These are phyloP conservation scores for Podospora pseudocomata DNA, from an alignment of 495 filamentous ascomycete genomes.

Conservation along the genomic window DNA sequence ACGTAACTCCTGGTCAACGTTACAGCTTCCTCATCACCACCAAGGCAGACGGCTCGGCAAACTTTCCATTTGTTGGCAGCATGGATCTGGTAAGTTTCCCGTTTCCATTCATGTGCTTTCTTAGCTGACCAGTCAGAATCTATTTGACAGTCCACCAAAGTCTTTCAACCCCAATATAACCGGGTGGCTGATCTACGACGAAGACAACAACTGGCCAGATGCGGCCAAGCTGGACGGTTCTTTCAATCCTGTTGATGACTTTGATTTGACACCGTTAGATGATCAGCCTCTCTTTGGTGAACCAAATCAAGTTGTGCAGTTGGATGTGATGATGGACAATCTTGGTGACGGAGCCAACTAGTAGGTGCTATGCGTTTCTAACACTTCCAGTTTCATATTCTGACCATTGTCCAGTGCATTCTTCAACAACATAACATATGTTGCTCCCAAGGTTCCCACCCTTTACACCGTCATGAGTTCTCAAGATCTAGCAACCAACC, in stretches of 20 bases:
- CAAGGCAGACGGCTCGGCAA: slow-evolving; percentile 58
- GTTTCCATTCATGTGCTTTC: neutral
- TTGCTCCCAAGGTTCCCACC: slow-evolving; percentile 69
- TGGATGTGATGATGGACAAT: slow-evolving; percentile 68
- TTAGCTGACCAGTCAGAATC: slow-evolving; percentile 18
- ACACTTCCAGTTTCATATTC: neutral
- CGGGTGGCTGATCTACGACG: slow-evolving; percentile 74
- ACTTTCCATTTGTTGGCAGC: slow-evolving; percentile 63
- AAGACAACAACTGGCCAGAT: slow-evolving; percentile 52
- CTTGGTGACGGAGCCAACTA: slow-evolving; percentile 70
- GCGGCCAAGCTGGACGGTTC: slow-evolving; percentile 37
- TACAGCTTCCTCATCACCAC: slow-evolving; percentile 66
- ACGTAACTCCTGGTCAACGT: slow-evolving; percentile 66
- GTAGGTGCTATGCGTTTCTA: neutral
- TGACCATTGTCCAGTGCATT: slow-evolving; percentile 53
- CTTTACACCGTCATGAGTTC: slow-evolving; percentile 71
- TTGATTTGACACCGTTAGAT: slow-evolving; percentile 64
- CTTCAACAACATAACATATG: slow-evolving; percentile 77
- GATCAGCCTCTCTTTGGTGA: slow-evolving; percentile 51
- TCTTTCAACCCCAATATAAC: slow-evolving; percentile 72
- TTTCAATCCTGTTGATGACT: slow-evolving; percentile 70
- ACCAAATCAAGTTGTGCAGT: slow-evolving; percentile 57
- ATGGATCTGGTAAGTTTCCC: slow-evolving; percentile 53
- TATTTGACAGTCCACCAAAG: slow-evolving; percentile 65
- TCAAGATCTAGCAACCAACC: slow-evolving; percentile 58